Percentiles rank a stretch among this genome's conserved stretches.
Conservation (phyloP, 2,329 filamentous ascomycete species). For the Neonectria faginata region DNA sequence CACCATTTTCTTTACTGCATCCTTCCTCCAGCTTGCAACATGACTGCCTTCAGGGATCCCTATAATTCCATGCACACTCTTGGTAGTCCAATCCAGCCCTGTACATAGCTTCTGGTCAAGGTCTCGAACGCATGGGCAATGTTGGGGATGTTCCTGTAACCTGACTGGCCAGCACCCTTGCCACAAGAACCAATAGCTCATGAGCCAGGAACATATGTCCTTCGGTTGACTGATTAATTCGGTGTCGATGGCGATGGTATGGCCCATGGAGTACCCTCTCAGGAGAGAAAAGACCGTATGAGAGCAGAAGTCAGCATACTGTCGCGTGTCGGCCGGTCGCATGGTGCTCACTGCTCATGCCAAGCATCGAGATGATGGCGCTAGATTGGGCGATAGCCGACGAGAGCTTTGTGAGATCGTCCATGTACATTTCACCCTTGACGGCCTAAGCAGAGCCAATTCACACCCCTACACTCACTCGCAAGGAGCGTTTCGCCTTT, state of each 20-base stretch:
- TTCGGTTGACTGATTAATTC: constrained; percentile 11
- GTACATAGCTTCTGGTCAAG: neutral
- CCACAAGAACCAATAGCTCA: constrained; percentile 1
- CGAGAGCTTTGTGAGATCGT: neutral
- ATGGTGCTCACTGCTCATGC: neutral
- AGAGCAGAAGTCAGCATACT: constrained; percentile 7
- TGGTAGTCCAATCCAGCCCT: constrained; percentile 14
- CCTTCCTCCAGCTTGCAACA: constrained; percentile 8
- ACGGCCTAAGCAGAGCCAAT: neutral
- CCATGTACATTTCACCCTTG: constrained; percentile 5
- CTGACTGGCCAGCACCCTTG: constrained; percentile 5
- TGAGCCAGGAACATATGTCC: constrained; percentile 7
- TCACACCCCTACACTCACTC: neutral
- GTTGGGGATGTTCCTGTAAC: constrained; percentile 11
- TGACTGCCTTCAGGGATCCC: neutral
- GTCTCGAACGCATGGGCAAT: constrained; percentile 10
- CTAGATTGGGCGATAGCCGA: constrained; percentile 12
- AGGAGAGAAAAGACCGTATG: constrained; percentile 4
- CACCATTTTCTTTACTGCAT: constrained; percentile 1
- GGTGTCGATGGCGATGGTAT: constrained; percentile 13
- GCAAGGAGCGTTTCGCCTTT: neutral
- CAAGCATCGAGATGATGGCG: constrained; percentile 12
- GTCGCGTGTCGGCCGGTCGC: neutral
- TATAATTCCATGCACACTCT: constrained; percentile 1
- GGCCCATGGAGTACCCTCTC: neutral